Base-by-base conservation (phyloP, 352 stramenopile genomes). In the Phytophthora foliorum region DNA sequence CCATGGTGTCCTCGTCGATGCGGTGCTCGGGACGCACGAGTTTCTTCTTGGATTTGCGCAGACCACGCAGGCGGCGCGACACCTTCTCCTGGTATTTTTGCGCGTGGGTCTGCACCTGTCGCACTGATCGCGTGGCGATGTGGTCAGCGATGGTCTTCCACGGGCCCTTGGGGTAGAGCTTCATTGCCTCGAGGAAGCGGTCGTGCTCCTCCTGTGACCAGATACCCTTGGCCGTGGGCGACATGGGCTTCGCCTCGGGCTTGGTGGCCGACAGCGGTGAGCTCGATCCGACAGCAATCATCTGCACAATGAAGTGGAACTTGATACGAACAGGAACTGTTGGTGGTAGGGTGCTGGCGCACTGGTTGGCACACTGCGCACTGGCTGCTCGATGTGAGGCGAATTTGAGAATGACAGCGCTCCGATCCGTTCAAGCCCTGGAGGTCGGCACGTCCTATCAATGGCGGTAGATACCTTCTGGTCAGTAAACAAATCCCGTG, bases 21-120 rank as follows among this genome's bases (percentile, higher is more conserved):
- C 81, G 78, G 50, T 88, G 78, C 54, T 86, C 80, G 5, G 79
- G 77, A 10, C 79, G 79, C 50, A 85, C 79, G 10, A 88, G 72
- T 69, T 89, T 88, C 65, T 86, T 87, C 72, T 92, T 92, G 8
- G 74, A 86, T 60, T 92, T 92, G 62, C 81, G 81, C 16, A 92
- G 70, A 7, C 84, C 84, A 21, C 84, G 84, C 50, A 88, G 63
- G 16, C 83, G 81, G 16, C 85, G 81, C 34, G 80, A 83, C 25
- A 93, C 75, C 48, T 93, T 93, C 57, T 93, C 81, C 48, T 91
- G 83, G 46, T 90, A 93, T 68, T 93, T 93, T 27, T 93, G 85
- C n/a, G 83, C 83, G 67, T 93, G 85, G 6, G 82, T 91, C 59
- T 93, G 85, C 66, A 90, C 82, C 49, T 93, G 85, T 14, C 80